These are phyloP conservation scores for Nemania diffusa DNA, from an alignment of 2,329 filamentous ascomycete species.

Conservation along the genomic window DNA sequence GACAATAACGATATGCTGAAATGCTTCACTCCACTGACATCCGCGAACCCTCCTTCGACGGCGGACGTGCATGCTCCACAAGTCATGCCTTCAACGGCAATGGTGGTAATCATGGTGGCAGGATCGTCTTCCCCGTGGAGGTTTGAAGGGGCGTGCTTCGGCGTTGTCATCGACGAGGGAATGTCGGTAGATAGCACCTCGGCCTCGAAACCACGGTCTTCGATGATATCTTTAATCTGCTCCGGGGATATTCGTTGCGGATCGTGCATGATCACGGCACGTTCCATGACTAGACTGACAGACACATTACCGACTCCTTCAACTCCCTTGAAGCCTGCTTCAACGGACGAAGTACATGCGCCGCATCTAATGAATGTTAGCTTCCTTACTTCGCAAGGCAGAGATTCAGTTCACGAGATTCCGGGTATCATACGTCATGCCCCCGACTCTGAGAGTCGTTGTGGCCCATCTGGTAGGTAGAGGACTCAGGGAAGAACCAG, in stretches of 20 bases:
- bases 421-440: conserved; percentile 71
- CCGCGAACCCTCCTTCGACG: conserved; percentile 82
- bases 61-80: conserved; percentile 90
- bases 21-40: conserved; percentile 75
- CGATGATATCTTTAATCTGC: conserved; percentile 83
- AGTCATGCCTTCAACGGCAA: conserved; percentile 88
- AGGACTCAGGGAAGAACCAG: conserved; percentile 50
- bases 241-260: conserved; percentile 77
- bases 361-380: conserved; percentile 75
- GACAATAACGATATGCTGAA: conserved; percentile 87
- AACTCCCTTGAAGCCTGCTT: conserved; percentile 86
- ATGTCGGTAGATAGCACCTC: conserved; percentile 86
- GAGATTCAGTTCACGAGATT: conserved; percentile 2
- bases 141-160: conserved; percentile 49
- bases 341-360: conserved; percentile 94
- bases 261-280: conserved; percentile 94
- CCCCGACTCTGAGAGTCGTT: conserved; percentile 89
- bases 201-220: conserved; percentile 92
- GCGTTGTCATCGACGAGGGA: conserved; percentile 62
- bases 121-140: conserved; percentile 53
- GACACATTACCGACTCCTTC: conserved; percentile 86
- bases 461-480: conserved; percentile 77
- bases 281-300: conserved; percentile 93
- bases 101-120: conserved; percentile 72
- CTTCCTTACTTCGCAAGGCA: conserved; percentile 7